Evolutionary conservation across 768 basidiomycete genomes (phyloP).

Genomic region (Coprinopsis marcescibilis): DNA sequence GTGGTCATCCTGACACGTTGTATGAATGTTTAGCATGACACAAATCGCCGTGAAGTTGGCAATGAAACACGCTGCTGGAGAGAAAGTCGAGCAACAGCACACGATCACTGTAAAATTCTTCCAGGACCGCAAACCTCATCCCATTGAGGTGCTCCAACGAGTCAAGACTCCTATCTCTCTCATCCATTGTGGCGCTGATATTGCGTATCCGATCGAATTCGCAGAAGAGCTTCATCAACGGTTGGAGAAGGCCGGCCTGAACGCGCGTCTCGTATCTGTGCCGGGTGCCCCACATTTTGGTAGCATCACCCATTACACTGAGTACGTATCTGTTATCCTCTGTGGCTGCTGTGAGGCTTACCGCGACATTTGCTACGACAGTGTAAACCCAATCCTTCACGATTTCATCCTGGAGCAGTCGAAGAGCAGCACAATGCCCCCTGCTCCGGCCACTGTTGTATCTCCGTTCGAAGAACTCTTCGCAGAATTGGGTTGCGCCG

Average conservation of each 20-base stretch:
- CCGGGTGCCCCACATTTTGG: slow-evolving; percentile 33
- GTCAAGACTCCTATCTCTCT: slow-evolving; percentile 23
- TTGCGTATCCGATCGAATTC: slow-evolving; percentile 23
- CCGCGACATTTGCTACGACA: slow-evolving; percentile 9
- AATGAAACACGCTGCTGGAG: slow-evolving; percentile 20
- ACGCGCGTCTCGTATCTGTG: slow-evolving; percentile 21
- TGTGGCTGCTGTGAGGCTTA: neutral
- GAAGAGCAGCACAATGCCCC: slow-evolving; percentile 16
- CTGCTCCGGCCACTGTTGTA: slow-evolving; percentile 16
- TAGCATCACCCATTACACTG: slow-evolving; percentile 25
- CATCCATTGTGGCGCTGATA: slow-evolving; percentile 25
- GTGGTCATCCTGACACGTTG: slow-evolving; percentile 13
- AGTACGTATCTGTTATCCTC: slow-evolving; percentile 16
- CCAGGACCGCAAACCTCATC: neutral
- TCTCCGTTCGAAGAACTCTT: slow-evolving; percentile 27
- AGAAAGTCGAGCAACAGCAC: slow-evolving; percentile 16
- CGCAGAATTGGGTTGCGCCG: slow-evolving; percentile 18
- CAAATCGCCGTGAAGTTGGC: slow-evolving; percentile 1
- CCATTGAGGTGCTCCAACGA: slow-evolving; percentile 10
- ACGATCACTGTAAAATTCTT: slow-evolving; percentile 14
- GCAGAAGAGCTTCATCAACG: slow-evolving; percentile 18
- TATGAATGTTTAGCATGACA: slow-evolving; percentile 5
- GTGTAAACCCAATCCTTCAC: slow-evolving; percentile 24
- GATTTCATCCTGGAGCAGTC: slow-evolving; percentile 25
- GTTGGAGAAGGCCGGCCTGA: slow-evolving; percentile 22